Conservation (phyloP, 2,329 filamentous ascomycete genomes). For the Penicillium sp. region DNA sequence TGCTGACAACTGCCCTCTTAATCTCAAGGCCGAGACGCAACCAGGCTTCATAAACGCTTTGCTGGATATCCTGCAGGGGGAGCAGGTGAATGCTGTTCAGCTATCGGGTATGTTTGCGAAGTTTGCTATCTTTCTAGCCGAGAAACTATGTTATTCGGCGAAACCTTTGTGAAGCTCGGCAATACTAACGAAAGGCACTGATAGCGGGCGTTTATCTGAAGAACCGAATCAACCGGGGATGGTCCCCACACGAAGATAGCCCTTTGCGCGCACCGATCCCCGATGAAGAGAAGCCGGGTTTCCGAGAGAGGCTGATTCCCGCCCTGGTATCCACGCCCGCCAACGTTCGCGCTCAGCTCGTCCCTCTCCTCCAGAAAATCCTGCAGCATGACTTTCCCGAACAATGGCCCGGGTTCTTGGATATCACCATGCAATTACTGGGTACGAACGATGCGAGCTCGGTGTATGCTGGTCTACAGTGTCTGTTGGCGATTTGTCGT, state of each 20-base stretch:
- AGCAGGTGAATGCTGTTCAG: conserved; percentile 83
- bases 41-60: conserved; percentile 89
- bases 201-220: conserved; percentile 96
- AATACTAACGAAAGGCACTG: conserved; percentile 21
- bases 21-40: conserved; percentile 79
- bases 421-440: conserved; percentile 87
- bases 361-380: conserved; percentile 94
- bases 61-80: conserved; percentile 85
- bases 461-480: conserved; percentile 92
- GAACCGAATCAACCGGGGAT: conserved; percentile 93
- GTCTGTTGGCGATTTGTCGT: conserved; percentile 89
- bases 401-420: conserved; percentile 92
- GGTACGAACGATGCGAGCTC: conserved; percentile 84
- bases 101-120: conserved; percentile 74
- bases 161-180: background rate
- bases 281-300: conserved; percentile 85
- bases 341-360: conserved; percentile 86
- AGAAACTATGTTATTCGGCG: background rate
- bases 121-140: conserved; percentile 19
- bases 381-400: conserved; percentile 94
- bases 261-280: conserved; percentile 75
- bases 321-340: conserved; percentile 80
- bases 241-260: conserved; percentile 78
- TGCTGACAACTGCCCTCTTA: conserved; percentile 6
- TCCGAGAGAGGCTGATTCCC: conserved; percentile 86